A percentile compares a stretch with the other conserved stretches of the same genome.
phyloP scores from a whole-genome alignment of 2,329 filamentous ascomycete species.

The Arthrobotrys pseudoclavata region DNA sequence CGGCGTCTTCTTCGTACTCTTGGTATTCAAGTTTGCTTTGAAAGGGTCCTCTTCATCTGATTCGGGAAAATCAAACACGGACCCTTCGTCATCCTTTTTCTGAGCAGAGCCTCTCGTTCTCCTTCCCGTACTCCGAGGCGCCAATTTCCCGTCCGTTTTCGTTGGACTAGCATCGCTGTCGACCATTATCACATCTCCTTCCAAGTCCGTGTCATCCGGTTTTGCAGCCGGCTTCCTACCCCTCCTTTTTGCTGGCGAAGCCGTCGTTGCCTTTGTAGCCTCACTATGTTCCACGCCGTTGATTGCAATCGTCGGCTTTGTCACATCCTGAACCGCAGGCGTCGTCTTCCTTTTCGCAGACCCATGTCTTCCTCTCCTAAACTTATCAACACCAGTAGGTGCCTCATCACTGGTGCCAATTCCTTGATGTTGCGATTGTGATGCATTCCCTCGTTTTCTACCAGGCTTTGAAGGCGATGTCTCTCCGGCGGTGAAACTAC shows the following conservation, averaged over 20 bases:
- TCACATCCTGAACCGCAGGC: constrained; percentile 5
- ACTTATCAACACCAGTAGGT: constrained; percentile 49
- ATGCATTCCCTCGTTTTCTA: constrained; percentile 24
- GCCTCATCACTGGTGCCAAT: constrained; percentile 12
- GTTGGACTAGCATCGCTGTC: constrained; percentile 55
- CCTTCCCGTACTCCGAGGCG: constrained; percentile 40
- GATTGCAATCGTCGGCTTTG: constrained; percentile 32
- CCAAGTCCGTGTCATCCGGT: constrained; percentile 49
- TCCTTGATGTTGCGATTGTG: neutral
- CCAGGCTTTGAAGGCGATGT: constrained; percentile 31
- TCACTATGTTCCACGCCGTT: constrained; percentile 20
- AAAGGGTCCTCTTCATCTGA: constrained; percentile 54
- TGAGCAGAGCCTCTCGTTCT: constrained; percentile 39
- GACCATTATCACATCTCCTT: constrained; percentile 60
- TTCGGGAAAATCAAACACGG: constrained; percentile 48
- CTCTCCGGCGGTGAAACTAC: constrained; percentile 17
- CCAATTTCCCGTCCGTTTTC: constrained; percentile 22
- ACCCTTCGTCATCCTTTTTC: constrained; percentile 59
- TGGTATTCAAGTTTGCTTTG: constrained; percentile 22
- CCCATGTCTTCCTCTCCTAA: constrained; percentile 46
- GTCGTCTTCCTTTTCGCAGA: constrained; percentile 42
- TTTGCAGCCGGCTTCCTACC: constrained; percentile 34
- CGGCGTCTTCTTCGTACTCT: constrained; percentile 40
- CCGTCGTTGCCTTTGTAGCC: constrained; percentile 16
- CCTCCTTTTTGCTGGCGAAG: constrained; percentile 24